These are phyloP conservation scores for Niveomyces coronatus DNA, from an alignment of 2,329 filamentous ascomycete species.

Conservation along the genomic window DNA sequence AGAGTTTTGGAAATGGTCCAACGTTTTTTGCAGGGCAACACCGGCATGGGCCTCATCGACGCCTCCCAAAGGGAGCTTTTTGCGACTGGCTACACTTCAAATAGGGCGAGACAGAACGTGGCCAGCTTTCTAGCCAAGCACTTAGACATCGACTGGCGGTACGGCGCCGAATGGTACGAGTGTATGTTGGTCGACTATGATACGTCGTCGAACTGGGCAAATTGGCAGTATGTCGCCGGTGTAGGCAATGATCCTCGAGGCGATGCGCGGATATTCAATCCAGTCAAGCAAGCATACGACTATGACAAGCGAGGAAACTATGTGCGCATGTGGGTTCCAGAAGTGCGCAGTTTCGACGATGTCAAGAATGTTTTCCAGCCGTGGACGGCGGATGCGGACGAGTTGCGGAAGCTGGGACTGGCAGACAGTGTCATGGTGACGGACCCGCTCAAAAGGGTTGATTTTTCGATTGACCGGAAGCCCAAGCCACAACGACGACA, in stretches of 20 bases:
- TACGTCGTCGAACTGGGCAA: conserved; percentile 66
- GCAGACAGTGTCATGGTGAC: conserved; percentile 54
- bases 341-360: conserved; percentile 45
- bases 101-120: conserved; percentile 66
- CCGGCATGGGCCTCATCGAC: conserved; percentile 68
- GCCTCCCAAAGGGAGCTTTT: conserved; percentile 65
- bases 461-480: conserved; percentile 48
- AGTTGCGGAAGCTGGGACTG: conserved; percentile 47
- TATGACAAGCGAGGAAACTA: conserved; percentile 64
- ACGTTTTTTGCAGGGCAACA: conserved; percentile 55
- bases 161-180: conserved; percentile 78
- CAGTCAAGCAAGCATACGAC: conserved; percentile 69
- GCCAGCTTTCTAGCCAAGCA: conserved; percentile 66
- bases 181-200: conserved; percentile 67
- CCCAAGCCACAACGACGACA: conserved; percentile 21
- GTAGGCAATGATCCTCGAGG: conserved; percentile 71
- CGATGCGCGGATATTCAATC: conserved; percentile 67
- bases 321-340: conserved; percentile 62
- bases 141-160: conserved; percentile 65
- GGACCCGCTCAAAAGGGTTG: conserved; percentile 53
- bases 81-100: conserved; percentile 69
- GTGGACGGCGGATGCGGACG: conserved; percentile 51
- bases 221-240: conserved; percentile 74
- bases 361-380: conserved; percentile 57
- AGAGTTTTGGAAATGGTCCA: conserved; percentile 39